These are phyloP conservation scores for Talaromyces rugulosus DNA, from an alignment of 2,329 filamentous ascomycete species.

Conservation along the genomic window DNA sequence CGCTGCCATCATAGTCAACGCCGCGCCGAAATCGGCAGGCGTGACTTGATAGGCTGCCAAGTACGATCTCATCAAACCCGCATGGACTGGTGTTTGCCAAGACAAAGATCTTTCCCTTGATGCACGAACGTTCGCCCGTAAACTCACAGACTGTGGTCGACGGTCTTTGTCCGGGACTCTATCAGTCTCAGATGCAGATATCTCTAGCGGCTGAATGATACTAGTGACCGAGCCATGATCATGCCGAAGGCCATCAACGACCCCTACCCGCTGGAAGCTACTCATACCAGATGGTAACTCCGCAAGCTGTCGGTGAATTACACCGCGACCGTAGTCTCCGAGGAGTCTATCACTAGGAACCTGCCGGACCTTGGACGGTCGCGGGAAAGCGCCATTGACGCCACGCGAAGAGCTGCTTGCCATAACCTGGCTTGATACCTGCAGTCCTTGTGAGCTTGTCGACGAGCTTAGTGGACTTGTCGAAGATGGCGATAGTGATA, in stretches of 20 bases:
- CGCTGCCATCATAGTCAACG: not conserved
- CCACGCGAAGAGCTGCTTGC: not conserved
- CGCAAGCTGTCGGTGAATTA: not conserved
- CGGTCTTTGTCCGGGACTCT: not conserved
- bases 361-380: not conserved
- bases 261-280: not conserved
- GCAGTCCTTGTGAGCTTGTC: not conserved
- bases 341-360: not conserved
- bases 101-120: not conserved
- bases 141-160: not conserved
- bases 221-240: not conserved
- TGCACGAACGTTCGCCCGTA: not conserved
- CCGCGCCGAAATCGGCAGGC: not conserved
- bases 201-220: not conserved
- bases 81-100: not conserved
- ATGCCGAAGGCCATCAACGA: not conserved
- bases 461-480: not conserved
- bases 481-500: not conserved
- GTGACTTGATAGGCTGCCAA: not conserved
- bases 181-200: not conserved
- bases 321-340: not conserved
- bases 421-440: not conserved
- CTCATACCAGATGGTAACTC: not conserved
- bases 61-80: not conserved
- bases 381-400: not conserved